Evolutionary conservation across 345 rosid species (phyloP), one percentile per base, ranked within the genome.

Genomic region (Limnanthes douglasii): DNA sequence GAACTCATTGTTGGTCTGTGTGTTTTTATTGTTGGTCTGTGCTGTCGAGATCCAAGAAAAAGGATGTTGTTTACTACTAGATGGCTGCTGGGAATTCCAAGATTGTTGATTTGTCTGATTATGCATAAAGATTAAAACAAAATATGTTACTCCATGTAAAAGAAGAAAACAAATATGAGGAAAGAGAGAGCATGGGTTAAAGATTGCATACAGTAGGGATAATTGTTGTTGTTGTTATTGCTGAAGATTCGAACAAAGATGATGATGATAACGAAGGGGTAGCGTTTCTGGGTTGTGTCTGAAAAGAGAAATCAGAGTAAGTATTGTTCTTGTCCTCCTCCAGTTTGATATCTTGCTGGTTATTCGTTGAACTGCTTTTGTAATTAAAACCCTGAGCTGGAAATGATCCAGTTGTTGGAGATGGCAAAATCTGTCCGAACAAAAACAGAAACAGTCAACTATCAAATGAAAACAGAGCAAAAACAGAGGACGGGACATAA

Each of bases 341-440:
- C 28, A 51, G 48, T 58, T 70, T 68, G 15, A 70, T 48, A 42
- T 39, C 42, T 20, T 31, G 11, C 11, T 26, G 3, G 6, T 26
- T 9, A 2, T 2, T 26, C 17, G 43, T 38, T n/a, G 19, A 43
- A 15, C 37, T 41, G 55, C 31, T 68, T 41, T 54, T 72, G 80
- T 78, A 77, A 37, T 70, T 62, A 29, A 62, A 54, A 56, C 52
- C 50, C 7, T 64, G 68, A 14, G 55, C 28, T 9, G 92, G 78
- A 34, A 75, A 70, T 5, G 85, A 20, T 27, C 97, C 93, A 6
- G 97, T 86, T 2, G 95, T 86, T 4, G 97, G 95, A 18, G 97
- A 86, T 19, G 95, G 85, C 35, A 86, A 30, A 61, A 73, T 54
- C 97, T 90, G 69, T 21, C 54, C 34, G 62, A 16, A 21, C 73